Conservation (phyloP, 1,139 yeast species). For the Geotrichum restrictum region DNA sequence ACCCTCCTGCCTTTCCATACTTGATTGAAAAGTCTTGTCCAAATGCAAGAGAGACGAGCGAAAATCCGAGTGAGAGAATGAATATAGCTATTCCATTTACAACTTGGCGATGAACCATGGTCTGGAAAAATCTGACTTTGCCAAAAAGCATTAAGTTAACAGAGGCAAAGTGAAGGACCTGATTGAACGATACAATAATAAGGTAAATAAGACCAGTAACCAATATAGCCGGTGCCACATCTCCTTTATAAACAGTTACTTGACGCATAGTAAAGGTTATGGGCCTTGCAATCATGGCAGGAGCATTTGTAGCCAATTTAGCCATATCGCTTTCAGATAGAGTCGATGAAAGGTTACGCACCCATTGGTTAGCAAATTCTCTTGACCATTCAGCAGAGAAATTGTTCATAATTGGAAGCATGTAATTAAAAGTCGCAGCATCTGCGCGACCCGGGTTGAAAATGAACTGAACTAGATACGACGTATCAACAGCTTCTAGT, state of each 20-base stretch:
- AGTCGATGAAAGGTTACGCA: background rate
- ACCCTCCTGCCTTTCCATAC: constrained; percentile 48
- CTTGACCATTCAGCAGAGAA: constrained; percentile 21
- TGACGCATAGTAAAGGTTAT: constrained; percentile 38
- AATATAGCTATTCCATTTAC: constrained; percentile 50
- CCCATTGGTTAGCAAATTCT: background rate
- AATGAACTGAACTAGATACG: constrained; percentile 1
- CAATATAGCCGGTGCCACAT: constrained; percentile 57
- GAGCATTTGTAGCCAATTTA: constrained; percentile 25
- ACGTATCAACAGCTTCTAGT: background rate
- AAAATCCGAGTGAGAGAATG: constrained; percentile 52
- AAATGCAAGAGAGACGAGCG: constrained; percentile 58
- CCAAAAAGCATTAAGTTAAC: constrained; percentile 50
- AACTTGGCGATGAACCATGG: constrained; percentile 48
- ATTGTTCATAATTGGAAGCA: constrained; percentile 20
- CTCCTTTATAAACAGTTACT: constrained; percentile 48
- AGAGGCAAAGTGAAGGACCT: constrained; percentile 55
- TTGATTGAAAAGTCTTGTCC: constrained; percentile 51
- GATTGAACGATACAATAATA: constrained; percentile 62
- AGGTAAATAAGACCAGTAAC: constrained; percentile 75
- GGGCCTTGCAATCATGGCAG: constrained; percentile 37
- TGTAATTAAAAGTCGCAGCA: background rate
- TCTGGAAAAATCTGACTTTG: constrained; percentile 45
- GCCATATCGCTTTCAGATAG: constrained; percentile 26
- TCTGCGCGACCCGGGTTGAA: constrained; percentile 15